Evolutionary conservation across 2,329 filamentous ascomycete species (phyloP).

Genomic region (Fonsecaea erecta): DNA sequence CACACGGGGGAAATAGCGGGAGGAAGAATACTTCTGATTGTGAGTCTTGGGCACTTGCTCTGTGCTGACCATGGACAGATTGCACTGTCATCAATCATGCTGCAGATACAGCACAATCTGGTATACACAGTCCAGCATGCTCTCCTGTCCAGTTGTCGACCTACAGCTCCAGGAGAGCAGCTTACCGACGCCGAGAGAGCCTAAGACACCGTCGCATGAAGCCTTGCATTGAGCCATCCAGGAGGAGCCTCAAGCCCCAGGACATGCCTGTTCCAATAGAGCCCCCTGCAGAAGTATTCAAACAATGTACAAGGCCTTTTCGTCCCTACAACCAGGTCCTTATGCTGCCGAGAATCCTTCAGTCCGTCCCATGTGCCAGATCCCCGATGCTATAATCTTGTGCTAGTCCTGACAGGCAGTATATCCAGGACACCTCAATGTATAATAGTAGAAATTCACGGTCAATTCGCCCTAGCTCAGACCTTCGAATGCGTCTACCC

Average conservation of each 20-base stretch:
- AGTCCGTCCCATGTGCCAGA: neutral
- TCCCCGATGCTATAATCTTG: too few species aligned
- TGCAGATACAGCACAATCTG: neutral
- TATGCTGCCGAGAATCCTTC: neutral
- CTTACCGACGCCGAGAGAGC: slow-evolving; percentile 3
- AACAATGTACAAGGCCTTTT: neutral
- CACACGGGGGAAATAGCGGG: neutral
- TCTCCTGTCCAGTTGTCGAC: neutral
- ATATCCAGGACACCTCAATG: neutral
- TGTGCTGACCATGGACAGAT: neutral
- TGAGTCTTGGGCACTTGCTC: neutral
- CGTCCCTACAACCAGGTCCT: neutral
- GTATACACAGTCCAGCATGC: too few species aligned
- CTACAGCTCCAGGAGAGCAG: neutral
- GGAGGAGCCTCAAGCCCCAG: neutral
- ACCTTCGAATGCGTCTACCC: neutral
- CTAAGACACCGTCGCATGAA: slow-evolving; percentile 18
- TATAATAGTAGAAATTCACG: neutral
- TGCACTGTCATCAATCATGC: too few species aligned
- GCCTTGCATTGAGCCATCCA: slow-evolving; percentile 8
- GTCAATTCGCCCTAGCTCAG: neutral
- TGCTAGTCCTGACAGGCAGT: neutral
- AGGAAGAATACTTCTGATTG: neutral
- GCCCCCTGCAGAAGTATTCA: neutral
- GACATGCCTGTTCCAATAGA: neutral